Evolutionary conservation across 2,329 filamentous ascomycete species (phyloP).

Genomic region (Aspergillus versicolor): DNA sequence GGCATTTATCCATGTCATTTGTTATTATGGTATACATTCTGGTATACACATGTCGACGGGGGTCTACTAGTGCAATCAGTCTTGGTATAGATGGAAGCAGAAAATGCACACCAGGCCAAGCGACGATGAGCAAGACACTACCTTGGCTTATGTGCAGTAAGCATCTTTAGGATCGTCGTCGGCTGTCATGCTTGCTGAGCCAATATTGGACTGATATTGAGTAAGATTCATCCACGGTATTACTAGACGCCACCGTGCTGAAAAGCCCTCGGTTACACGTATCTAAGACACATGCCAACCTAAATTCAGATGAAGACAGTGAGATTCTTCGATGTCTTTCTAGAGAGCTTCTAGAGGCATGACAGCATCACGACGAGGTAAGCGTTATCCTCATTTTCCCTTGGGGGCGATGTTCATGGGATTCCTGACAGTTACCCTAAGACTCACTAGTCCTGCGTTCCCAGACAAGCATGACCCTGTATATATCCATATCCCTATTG

Average conservation of each 20-base stretch:
- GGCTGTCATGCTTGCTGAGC: not conserved
- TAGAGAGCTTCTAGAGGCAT: conserved; percentile 3
- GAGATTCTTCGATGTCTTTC: not conserved
- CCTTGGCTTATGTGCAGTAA: not conserved
- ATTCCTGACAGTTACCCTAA: not conserved
- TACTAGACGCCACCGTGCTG: not conserved
- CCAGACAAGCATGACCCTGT: not conserved
- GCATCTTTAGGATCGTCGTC: not conserved
- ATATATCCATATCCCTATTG: not conserved
- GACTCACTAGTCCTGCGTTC: not conserved
- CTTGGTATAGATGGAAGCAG: not conserved
- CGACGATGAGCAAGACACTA: not conserved
- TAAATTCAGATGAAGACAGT: not conserved
- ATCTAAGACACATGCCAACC: not conserved
- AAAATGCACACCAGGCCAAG: not conserved
- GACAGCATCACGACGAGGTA: not conserved
- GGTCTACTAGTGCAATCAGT: not conserved
- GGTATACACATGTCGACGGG: not conserved
- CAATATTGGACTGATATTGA: no score
- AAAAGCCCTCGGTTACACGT: not conserved
- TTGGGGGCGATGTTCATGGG: not conserved
- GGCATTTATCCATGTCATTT: no score
- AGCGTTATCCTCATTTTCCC: not conserved
- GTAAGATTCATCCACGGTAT: not conserved
- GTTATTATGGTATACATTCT: not conserved